Conservation (phyloP, 2,329 filamentous ascomycete genomes). For the Gremmenia infestans region DNA sequence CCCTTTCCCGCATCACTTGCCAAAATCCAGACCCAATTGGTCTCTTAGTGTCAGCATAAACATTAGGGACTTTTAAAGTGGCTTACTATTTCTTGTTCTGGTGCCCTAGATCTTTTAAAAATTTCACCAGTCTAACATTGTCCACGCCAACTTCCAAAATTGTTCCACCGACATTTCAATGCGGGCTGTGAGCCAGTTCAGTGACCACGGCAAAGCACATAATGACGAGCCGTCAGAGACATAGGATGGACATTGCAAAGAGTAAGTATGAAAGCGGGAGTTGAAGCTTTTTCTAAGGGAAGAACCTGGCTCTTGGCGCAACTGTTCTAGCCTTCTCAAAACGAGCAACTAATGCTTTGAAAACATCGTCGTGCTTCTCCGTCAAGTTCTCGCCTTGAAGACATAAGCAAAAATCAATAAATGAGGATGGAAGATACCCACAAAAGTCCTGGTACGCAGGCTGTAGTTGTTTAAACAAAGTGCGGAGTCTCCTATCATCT, state of each 20-base stretch:
- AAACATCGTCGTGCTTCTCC: conserved; percentile 14
- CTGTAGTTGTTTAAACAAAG: conserved; percentile 5
- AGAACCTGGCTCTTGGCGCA: no score
- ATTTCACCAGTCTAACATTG: not conserved
- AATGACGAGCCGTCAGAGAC: no score
- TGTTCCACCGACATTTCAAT: not conserved
- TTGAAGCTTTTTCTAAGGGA: no score
- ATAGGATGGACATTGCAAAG: no score
- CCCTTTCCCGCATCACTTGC: not conserved
- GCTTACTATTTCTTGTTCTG: not conserved
- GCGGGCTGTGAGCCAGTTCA: no score
- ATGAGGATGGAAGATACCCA: not conserved
- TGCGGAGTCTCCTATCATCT: conserved; percentile 1
- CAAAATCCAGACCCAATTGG: not conserved
- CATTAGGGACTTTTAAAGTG: not conserved
- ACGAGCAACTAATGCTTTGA: conserved; percentile 10
- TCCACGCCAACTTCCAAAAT: not conserved
- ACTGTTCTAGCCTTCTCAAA: no score
- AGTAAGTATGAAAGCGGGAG: no score
- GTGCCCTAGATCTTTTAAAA: not conserved
- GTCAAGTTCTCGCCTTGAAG: conserved; percentile 9
- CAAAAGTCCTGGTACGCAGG: conserved; percentile 11
- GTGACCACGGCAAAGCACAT: no score
- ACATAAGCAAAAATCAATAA: not conserved
- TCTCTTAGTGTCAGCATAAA: not conserved